Evolutionary conservation across 176 grass and related monocot species (phyloP), one percentile per base, ranked within the genome.

Genomic region (Coix lacrymajobi): DNA sequence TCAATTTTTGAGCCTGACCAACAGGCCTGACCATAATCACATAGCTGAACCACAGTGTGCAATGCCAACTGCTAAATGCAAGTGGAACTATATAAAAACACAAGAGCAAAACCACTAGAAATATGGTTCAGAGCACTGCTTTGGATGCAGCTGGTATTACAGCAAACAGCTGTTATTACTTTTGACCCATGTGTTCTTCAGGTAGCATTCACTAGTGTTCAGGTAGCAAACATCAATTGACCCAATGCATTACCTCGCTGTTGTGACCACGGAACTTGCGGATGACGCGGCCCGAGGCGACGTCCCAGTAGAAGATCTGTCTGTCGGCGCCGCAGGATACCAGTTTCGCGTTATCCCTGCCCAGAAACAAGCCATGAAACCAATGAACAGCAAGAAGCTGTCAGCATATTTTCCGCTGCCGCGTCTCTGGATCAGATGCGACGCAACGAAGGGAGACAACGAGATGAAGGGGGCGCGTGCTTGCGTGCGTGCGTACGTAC

Each of bases 291-390:
- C 84, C 90, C 9, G 92, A 80, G 69, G 90, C 44, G 16, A 98
- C 96, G 36, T 98, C 96, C 96, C 96, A 98, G 54, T 98, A 98
- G 87, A 98, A 98, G 22, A 98, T 54, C n/a, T 98, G 96, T 43
- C 86, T 85, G 63, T 98, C 96, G 13, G 87, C 96, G 5, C 96
- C 96, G 77, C 92, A 98, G 0, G 96, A 98, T 36, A 90, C 91
- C 76, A 98, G 87, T 87, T 93, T 98, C 41, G 90, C 81, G 45
- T 98, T 98, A 39, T 98, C 96, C 84, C 95, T 98, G 78, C 10
- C 34, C 45, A 74, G 34, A 61, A 73, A 20, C 26, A 26, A 82
- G 25, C 36, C 44, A 56, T 65, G 49, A 58, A 64, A 62, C 37
- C 1, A 62, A 48, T 37, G 62, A 49, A 71, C 26, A 46, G 66